Evolutionary conservation across 2,329 filamentous ascomycete species (phyloP).

Genomic region (Sporothrix phasma): DNA sequence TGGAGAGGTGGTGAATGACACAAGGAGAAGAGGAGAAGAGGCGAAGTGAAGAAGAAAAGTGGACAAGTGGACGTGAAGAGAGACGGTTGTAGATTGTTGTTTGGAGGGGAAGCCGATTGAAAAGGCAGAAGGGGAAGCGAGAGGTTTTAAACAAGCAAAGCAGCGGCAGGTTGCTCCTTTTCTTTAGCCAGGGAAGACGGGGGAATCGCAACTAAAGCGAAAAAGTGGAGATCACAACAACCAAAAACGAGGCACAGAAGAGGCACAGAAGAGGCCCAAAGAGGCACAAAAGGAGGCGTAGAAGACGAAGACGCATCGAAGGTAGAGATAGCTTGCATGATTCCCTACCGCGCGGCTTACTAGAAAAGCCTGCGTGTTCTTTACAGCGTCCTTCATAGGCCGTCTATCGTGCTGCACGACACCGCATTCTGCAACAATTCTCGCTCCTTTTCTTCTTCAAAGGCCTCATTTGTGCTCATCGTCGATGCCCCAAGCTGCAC

Average conservation of each 20-base stretch:
- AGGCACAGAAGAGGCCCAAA: no score
- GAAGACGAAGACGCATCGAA: not conserved
- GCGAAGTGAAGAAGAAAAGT: not conserved
- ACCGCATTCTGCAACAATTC: not conserved
- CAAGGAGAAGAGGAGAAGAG: not conserved
- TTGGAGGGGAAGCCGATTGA: not conserved
- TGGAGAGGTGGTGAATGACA: not conserved
- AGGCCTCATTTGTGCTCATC: not conserved
- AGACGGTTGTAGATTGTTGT: not conserved
- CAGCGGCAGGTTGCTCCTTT: slow-evolving; percentile 5
- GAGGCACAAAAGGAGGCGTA: not conserved
- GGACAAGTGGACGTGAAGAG: not conserved
- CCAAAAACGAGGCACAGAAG: not conserved
- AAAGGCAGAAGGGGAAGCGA: not conserved
- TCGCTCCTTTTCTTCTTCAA: not conserved
- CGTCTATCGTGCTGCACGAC: not conserved
- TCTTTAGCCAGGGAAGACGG: not conserved
- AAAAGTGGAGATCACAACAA: slow-evolving; percentile 8
- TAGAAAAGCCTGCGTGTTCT: not conserved
- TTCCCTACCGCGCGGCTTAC: not conserved
- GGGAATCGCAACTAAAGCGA: not conserved
- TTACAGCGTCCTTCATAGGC: not conserved
- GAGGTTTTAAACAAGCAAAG: slow-evolving; percentile 1
- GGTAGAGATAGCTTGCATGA: not conserved
- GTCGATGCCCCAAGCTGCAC: not conserved